These are phyloP conservation scores for Cryptosporidium parvum DNA, from an alignment of 169 alveolate genomes.

Conservation along the genomic window DNA sequence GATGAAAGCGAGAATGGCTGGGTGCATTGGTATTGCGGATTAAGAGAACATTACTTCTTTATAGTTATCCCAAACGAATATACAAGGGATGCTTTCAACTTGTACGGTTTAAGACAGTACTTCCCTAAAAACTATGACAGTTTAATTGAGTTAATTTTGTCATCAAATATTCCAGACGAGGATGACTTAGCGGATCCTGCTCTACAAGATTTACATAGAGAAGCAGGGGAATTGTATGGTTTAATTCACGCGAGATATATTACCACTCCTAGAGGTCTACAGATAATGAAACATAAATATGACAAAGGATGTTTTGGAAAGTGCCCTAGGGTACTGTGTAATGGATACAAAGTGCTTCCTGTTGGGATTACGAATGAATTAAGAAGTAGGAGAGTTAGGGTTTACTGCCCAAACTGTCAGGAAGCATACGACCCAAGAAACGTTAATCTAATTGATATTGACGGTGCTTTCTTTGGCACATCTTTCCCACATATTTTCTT, in stretches of 20 bases:
- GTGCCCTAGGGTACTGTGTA: constrained; percentile 97
- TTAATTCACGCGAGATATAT: constrained; percentile 95
- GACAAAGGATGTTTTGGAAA: constrained; percentile 95
- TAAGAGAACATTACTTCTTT: constrained; percentile 75
- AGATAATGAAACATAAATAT: constrained; percentile 93
- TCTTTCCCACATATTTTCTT: constrained; percentile 93
- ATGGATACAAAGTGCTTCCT: constrained; percentile 94
- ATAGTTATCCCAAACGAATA: constrained; percentile 75
- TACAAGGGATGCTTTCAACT: constrained; percentile 81
- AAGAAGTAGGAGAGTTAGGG: constrained; percentile 92
- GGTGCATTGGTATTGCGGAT: constrained; percentile 77
- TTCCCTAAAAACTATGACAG: constrained; percentile 76
- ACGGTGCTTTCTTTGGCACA: constrained; percentile 96
- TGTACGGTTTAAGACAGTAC: constrained; percentile 81
- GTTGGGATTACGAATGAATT: constrained; percentile 94
- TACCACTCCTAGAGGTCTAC: constrained; percentile 91
- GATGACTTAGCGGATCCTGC: constrained; percentile 80
- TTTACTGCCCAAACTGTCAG: constrained; percentile 96
- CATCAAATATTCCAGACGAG: constrained; percentile 78
- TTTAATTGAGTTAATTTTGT: constrained; percentile 76
- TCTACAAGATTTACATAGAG: constrained; percentile 85
- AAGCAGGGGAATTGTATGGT: constrained; percentile 94
- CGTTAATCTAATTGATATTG: constrained; percentile 87
- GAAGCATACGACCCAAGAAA: constrained; percentile 89
- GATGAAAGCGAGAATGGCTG: constrained; percentile 75